Conservation (phyloP, 306 rosid genomes). For the Castanea mollissima region DNA sequence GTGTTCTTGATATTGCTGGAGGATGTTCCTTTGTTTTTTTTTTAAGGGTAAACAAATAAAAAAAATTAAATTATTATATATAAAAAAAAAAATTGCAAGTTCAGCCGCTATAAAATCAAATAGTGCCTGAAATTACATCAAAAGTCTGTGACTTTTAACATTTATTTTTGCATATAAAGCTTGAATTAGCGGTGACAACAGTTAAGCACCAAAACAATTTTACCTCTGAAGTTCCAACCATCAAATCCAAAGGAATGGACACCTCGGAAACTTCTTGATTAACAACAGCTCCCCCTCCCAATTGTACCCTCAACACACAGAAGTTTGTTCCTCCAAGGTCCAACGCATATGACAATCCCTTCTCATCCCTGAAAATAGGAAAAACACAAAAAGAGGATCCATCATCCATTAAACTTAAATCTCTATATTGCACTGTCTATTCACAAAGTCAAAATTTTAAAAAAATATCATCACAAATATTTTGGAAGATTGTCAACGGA, state of each 20-base stretch:
- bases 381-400: slow-evolving; percentile 1
- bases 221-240: slow-evolving; percentile 80
- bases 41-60: too few species aligned
- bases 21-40: too few species aligned
- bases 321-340: slow-evolving; percentile 99
- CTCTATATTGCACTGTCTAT: too few species aligned
- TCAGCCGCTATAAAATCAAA: slow-evolving; percentile 80
- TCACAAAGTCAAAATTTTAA: neutral
- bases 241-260: slow-evolving; percentile 90
- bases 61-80: too few species aligned
- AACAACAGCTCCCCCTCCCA: slow-evolving; percentile 76
- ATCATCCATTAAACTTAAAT: too few species aligned
- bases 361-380: slow-evolving; percentile 61
- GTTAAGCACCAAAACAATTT: slow-evolving; percentile 32
- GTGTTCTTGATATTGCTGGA: too few species aligned
- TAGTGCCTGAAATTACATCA: slow-evolving; percentile 58
- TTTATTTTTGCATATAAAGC: too few species aligned
- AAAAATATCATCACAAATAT: too few species aligned
- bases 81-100: slow-evolving; percentile 39
- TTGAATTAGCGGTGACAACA: too few species aligned
- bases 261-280: slow-evolving; percentile 67
- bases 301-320: slow-evolving; percentile 74
- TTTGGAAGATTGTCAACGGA: too few species aligned
- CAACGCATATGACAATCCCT: slow-evolving; percentile 83
- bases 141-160: slow-evolving; percentile 15